Percentiles rank a stretch among this genome's conserved stretches.
Evolutionary conservation across 441 rosid species (phyloP).

Genomic region (Erysimum cheiri): DNA sequence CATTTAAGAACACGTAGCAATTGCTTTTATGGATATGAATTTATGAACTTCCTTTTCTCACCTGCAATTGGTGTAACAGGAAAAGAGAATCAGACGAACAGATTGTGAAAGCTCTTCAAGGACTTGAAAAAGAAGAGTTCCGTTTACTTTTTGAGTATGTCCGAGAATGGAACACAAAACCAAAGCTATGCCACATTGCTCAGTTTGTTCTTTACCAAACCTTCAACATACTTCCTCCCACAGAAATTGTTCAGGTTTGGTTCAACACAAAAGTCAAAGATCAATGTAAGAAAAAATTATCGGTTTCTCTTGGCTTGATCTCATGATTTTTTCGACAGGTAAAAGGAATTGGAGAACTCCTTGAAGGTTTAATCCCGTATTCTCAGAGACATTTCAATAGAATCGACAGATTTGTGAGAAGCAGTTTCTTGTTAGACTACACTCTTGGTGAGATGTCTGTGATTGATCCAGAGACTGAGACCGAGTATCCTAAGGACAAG

Average conservation of each 20-base stretch:
- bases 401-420: slow-evolving; percentile 85
- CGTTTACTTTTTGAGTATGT: slow-evolving; percentile 75
- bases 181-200: slow-evolving; percentile 89
- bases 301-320: slow-evolving; percentile 27
- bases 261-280: background rate
- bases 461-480: slow-evolving; percentile 61
- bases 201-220: slow-evolving; percentile 76
- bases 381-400: slow-evolving; percentile 90
- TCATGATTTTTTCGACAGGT: slow-evolving; percentile 49
- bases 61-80: slow-evolving; percentile 48
- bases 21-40: slow-evolving; percentile 5
- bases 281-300: background rate
- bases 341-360: slow-evolving; percentile 80
- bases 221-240: slow-evolving; percentile 77
- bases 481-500: slow-evolving; percentile 27
- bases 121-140: slow-evolving; percentile 75
- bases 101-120: slow-evolving; percentile 66
- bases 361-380: slow-evolving; percentile 94
- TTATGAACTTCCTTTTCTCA: slow-evolving; percentile 34
- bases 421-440: slow-evolving; percentile 89
- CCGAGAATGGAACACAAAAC: slow-evolving; percentile 96
- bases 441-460: slow-evolving; percentile 85
- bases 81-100: slow-evolving; percentile 59
- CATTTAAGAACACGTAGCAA: slow-evolving; percentile 7
- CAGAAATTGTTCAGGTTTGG: slow-evolving; percentile 79